These are phyloP conservation scores for Gamarada debralockiae DNA, from an alignment of 495 filamentous ascomycete genomes.

Conservation along the genomic window DNA sequence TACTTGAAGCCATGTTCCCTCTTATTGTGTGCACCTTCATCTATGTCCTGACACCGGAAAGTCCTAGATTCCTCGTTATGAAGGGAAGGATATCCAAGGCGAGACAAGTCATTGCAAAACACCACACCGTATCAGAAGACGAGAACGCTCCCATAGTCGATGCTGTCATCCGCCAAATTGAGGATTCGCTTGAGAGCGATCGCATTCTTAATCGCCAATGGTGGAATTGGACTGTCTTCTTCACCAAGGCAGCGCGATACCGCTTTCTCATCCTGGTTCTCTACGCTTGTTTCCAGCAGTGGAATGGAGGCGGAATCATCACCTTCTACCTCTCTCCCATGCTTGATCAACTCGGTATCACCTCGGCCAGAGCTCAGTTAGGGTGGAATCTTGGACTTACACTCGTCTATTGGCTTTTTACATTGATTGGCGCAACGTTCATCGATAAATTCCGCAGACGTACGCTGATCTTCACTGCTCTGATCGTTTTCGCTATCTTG, in stretches of 20 bases:
- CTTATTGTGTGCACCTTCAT: slow-evolving; percentile 35
- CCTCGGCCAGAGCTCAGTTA: background rate
- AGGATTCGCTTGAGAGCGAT: slow-evolving; percentile 34
- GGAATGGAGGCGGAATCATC: slow-evolving; percentile 42
- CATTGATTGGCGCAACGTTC: slow-evolving; percentile 32
- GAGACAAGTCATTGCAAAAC: slow-evolving; percentile 32
- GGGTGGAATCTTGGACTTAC: slow-evolving; percentile 33
- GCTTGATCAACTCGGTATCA: slow-evolving; percentile 31
- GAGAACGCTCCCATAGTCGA: slow-evolving; percentile 36
- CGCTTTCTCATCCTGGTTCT: slow-evolving; percentile 35
- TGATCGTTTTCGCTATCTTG: slow-evolving; percentile 35
- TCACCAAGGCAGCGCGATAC: slow-evolving; percentile 31
- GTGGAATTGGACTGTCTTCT: slow-evolving; percentile 39
- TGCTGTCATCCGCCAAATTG: slow-evolving; percentile 36
- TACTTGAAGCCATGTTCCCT: slow-evolving; percentile 37
- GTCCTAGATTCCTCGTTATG: slow-evolving; percentile 39
- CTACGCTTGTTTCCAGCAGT: slow-evolving; percentile 41
- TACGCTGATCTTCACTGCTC: slow-evolving; percentile 34
- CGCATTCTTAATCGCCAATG: slow-evolving; percentile 24
- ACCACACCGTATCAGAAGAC: slow-evolving; percentile 34
- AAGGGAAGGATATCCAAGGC: slow-evolving; percentile 33
- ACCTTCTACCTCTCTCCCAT: slow-evolving; percentile 38
- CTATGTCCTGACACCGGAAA: slow-evolving; percentile 37
- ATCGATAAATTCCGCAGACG: slow-evolving; percentile 35
- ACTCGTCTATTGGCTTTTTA: slow-evolving; percentile 38